phyloP scores from a whole-genome alignment of 75 land plant species.

The Selaginella moellendorffii region DNA sequence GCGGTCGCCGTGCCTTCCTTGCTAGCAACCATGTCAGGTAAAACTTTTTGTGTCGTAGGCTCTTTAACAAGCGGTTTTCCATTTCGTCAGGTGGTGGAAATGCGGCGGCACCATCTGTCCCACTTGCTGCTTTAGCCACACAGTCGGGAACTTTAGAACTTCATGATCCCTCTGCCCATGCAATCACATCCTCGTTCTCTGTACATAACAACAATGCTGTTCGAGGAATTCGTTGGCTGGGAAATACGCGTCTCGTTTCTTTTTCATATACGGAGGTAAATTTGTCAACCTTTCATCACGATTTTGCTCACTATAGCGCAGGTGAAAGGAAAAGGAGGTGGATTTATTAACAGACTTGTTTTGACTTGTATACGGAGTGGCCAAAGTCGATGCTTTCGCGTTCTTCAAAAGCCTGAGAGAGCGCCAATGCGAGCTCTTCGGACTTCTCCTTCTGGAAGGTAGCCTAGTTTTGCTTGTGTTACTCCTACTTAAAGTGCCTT shows the following conservation, averaged over 20 bases:
- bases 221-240: conserved; percentile 91
- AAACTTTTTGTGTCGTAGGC: conserved; percentile 16
- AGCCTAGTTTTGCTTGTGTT: too few species aligned
- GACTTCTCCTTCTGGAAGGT: conserved; percentile 99
- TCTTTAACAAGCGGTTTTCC: background rate
- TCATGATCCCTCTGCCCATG: conserved; percentile 74
- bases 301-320: conserved; percentile 9
- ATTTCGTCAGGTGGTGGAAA: conserved; percentile 71
- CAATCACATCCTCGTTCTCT: conserved; percentile 69
- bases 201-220: conserved; percentile 46
- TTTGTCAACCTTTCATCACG: background rate
- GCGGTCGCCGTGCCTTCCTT: conserved; percentile 88
- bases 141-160: conserved; percentile 85
- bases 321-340: conserved; percentile 86
- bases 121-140: conserved; percentile 85
- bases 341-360: conserved; percentile 67
- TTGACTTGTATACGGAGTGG: conserved; percentile 94
- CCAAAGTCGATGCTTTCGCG: conserved; percentile 62
- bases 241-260: conserved; percentile 87
- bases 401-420: conserved; percentile 86
- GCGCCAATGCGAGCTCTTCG: conserved; percentile 95
- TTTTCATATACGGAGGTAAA: conserved; percentile 83
- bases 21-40: conserved; percentile 57
- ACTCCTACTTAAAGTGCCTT: background rate
- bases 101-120: conserved; percentile 74